Conservation (phyloP, 1,284 basidiomycete genomes). For the Ganoderma multipileum region DNA sequence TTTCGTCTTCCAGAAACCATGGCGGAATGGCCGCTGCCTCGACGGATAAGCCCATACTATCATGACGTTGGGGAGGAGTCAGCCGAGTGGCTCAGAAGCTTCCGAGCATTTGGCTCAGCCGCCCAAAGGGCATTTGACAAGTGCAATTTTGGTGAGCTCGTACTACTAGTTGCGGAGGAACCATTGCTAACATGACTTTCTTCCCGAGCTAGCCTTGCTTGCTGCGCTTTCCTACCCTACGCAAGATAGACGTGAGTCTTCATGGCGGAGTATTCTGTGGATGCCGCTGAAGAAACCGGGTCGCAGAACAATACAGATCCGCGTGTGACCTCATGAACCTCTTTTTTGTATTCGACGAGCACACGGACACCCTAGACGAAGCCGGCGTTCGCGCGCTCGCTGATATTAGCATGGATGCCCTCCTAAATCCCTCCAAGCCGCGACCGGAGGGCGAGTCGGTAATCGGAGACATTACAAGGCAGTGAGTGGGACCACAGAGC, state of each 20-base stretch:
- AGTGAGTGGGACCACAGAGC: slow-evolving; percentile 30
- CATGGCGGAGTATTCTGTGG: not conserved
- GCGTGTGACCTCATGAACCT: slow-evolving; percentile 35
- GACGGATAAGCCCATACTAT: slow-evolving; percentile 6
- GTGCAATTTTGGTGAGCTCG: slow-evolving; percentile 36
- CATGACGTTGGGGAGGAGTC: not conserved
- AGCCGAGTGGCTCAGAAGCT: slow-evolving; percentile 2
- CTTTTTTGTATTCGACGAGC: slow-evolving; percentile 38
- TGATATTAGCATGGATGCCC: slow-evolving; percentile 35
- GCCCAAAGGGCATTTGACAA: slow-evolving; percentile 32
- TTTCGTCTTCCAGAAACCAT: slow-evolving; percentile 6
- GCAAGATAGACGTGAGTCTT: slow-evolving; percentile 14
- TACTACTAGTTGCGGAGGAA: no score
- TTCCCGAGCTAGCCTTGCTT: slow-evolving; percentile 27
- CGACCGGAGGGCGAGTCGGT: slow-evolving; percentile 22
- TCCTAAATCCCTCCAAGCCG: slow-evolving; percentile 26
- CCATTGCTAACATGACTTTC: no score
- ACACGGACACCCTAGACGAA: slow-evolving; percentile 30
- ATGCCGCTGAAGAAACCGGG: not conserved
- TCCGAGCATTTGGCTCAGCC: slow-evolving; percentile 25
- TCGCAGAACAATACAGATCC: slow-evolving; percentile 24
- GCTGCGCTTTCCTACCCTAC: slow-evolving; percentile 28
- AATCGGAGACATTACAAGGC: slow-evolving; percentile 34
- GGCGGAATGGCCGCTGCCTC: not conserved
- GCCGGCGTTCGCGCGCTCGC: slow-evolving; percentile 16